Base-by-base conservation (phyloP, 208 protist genomes). In the Novymonas esmeraldas region DNA sequence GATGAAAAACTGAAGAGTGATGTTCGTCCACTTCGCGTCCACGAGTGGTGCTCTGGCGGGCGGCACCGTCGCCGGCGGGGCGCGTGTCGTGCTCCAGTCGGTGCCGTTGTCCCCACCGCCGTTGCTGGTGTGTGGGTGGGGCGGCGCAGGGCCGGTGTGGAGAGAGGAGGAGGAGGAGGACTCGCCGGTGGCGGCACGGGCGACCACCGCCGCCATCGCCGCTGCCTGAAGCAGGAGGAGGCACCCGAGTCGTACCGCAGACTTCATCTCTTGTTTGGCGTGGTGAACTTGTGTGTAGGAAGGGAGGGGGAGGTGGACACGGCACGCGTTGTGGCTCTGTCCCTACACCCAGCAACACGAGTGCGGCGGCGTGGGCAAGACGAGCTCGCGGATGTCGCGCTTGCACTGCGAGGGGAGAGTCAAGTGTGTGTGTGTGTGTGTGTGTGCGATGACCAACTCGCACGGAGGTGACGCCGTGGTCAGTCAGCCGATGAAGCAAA, bases 1-100 rank as follows among this genome's bases (percentile, higher is more conserved):
- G 29, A 51, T 46, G 41, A 72, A 65, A 39, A 72, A 72, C 46
- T 65, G 14, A 0, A 72, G 9, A 9, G 66, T 46, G 5, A 72
- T 26, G 41, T 72, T 65, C 16, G 58, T 2, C 66, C 45, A 65
- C 41, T 51, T 48, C 29, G 58, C 48, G 22, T 46, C 34, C 4
- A 31, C 38, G 29, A 65, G 13, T 5, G 41, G 49, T 20, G 57
- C 1, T 1, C 26, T 34, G 34, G 38, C 10, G 6, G 52, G 20
- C 10, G 44, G 52, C 33, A 18, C 26, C 24, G 63, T 33, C n/a
- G 31, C 10, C 42, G 5, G 50, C 33, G 3, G 36, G 26, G 16
- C 9, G 22, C 38, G 38, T n/a, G n/a, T n/a, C n/a, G n/a, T n/a
- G n/a, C n/a, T n/a, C n/a, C n/a, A n/a, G n/a, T n/a, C n/a, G n/a